Base-by-base conservation (phyloP, 2,329 filamentous ascomycete species). In the Cucurbitaria berberidis region DNA sequence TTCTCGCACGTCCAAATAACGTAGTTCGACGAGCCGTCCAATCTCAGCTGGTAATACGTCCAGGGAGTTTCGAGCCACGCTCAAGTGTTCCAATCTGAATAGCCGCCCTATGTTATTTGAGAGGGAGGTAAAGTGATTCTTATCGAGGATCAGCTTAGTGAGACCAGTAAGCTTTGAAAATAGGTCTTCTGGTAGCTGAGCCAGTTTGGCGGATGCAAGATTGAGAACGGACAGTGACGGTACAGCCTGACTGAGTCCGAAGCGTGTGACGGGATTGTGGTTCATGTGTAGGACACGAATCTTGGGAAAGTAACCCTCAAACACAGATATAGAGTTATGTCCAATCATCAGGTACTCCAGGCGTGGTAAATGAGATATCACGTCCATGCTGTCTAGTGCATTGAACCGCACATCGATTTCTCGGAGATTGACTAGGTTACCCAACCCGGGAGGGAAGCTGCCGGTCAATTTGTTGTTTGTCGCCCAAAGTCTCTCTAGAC, bases 331-430 rank as follows among this genome's bases (percentile, higher is more conserved):
- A 42, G 86, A 85, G 74, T 99, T 99, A 80, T 99, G 93, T 40
- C 96, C 93, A 30, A 93, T 89, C 53, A 91, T 89, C 21, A 98
- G 79, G 57, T 91, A 89, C 76, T 99, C 95, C 34, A 99, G 79
- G 62, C 89, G 90, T 3, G 93, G 93, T 16, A 99, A 81, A 55
- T 88, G 83, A 2, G 91, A 89, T 57, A 98, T 86, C 48, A 91
- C 86, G 72, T 98, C 91, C 68, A 99, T 96, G 69, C 87, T 92
- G 44, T 88, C 87, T 50, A 99, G 90, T 16, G 85, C 83, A 70
- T 99, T 99, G 80, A 96, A 98, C 59, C 96, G 91, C 60, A 96
- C 88, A 74, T 99, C 95, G 38, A 99, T 86, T 75, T 98, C 93
- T 57, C 91, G 91, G 46, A 99, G 80, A 67, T 84, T 96, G 41